Conservation (phyloP, 169 alveolate genomes). For the Cryptosporidium meleagridis region DNA sequence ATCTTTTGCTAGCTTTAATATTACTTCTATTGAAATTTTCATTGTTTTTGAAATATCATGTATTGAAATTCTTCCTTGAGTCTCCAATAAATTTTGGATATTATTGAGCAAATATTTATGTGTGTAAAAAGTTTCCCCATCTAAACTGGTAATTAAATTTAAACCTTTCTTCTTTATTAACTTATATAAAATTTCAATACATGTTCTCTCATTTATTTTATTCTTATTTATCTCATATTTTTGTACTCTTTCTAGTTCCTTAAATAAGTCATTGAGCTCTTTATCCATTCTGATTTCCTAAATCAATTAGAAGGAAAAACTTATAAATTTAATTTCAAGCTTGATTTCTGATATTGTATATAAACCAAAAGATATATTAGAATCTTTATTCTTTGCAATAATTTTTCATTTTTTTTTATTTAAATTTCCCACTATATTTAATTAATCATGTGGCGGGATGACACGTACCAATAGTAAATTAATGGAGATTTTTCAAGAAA, state of each 20-base stretch:
- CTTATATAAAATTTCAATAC: constrained; percentile 34
- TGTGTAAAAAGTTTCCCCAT: constrained; percentile 40
- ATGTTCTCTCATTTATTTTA: constrained; percentile 17
- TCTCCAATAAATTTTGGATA: background rate
- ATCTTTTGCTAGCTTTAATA: background rate
- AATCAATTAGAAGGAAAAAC: too few relatives aligned
- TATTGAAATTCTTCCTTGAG: constrained; percentile 5
- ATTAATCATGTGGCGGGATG: background rate
- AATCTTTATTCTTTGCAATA: too few relatives aligned
- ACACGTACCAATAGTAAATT: background rate
- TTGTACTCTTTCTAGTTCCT: constrained; percentile 9
- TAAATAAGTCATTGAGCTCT: background rate
- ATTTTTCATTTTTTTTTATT: background rate
- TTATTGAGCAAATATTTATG: background rate
- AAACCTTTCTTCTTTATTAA: constrained; percentile 10
- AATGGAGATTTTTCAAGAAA: constrained; percentile 30
- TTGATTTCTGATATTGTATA: background rate
- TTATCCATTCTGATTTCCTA: background rate
- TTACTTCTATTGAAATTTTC: background rate
- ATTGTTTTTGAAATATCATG: background rate
- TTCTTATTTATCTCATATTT: background rate
- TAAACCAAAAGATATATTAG: too few relatives aligned
- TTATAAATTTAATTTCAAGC: background rate
- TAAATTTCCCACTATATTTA: background rate
- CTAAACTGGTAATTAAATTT: constrained; percentile 4